Evolutionary conservation across 352 stramenopile species (phyloP).

Genomic region (Lagenidium giganteum): DNA sequence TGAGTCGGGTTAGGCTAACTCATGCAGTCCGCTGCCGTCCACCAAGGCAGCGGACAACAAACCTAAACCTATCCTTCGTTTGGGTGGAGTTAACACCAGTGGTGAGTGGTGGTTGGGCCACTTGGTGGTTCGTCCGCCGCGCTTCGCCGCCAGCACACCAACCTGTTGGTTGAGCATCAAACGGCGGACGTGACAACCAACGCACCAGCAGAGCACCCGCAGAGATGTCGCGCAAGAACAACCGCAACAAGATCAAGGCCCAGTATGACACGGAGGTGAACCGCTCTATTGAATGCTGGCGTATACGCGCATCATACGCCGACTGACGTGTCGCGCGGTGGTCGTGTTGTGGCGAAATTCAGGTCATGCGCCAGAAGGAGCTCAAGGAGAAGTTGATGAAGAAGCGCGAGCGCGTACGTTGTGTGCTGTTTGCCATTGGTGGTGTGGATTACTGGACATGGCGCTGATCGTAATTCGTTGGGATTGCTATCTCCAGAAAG

Average conservation of each 20-base stretch:
- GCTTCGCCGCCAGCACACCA: too few species aligned
- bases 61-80: too few species aligned
- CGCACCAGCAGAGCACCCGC: too few species aligned
- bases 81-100: too few species aligned
- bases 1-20: too few species aligned
- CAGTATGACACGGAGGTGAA: slow-evolving; percentile 73
- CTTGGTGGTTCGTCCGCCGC: too few species aligned
- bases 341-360: not conserved
- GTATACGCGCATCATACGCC: not conserved
- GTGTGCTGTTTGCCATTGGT: not conserved
- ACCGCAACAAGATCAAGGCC: slow-evolving; percentile 72
- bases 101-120: too few species aligned
- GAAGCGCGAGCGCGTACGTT: slow-evolving; percentile 57
- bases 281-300: not conserved
- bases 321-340: not conserved
- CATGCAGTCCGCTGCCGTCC: too few species aligned
- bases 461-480: not conserved
- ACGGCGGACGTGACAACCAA: too few species aligned
- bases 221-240: slow-evolving; percentile 84
- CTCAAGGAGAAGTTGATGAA: slow-evolving; percentile 69
- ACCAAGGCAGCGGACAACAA: too few species aligned
- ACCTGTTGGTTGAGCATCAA: too few species aligned
- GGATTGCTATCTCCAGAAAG: slow-evolving; percentile 29
- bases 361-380: slow-evolving; percentile 45
- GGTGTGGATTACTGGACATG: too few species aligned